Evolutionary conservation across 164 flowering plant species (phyloP).

Genomic region (Liriodendron chinense): DNA sequence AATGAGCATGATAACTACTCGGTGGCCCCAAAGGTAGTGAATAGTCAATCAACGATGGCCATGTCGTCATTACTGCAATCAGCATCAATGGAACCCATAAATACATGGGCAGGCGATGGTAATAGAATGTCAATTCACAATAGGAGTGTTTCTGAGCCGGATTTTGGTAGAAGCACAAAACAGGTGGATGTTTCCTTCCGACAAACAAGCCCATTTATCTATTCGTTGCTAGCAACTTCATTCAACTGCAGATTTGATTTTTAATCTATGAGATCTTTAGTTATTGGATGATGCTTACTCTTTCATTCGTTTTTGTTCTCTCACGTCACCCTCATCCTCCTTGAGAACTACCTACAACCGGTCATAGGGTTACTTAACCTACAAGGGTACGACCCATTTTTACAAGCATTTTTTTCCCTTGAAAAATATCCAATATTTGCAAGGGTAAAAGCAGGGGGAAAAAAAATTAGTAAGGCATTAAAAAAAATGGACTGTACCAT

Average conservation of each 20-base stretch:
- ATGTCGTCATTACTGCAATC: slow-evolving; percentile 77
- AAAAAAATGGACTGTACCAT: neutral
- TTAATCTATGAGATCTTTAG: neutral
- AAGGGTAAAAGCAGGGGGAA: too few species aligned
- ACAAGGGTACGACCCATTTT: neutral
- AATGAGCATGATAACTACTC: slow-evolving; percentile 42
- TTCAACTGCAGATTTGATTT: neutral
- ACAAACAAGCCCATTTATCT: neutral
- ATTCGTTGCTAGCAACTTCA: neutral
- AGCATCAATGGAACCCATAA: slow-evolving; percentile 82
- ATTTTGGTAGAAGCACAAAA: slow-evolving; percentile 71
- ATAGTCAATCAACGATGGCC: slow-evolving; percentile 78
- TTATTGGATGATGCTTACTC: neutral
- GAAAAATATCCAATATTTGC: too few species aligned
- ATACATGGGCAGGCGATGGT: slow-evolving; percentile 54
- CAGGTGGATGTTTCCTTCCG: slow-evolving; percentile 36
- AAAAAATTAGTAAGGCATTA: too few species aligned
- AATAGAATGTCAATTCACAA: slow-evolving; percentile 47
- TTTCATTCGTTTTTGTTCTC: neutral
- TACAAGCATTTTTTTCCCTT: too few species aligned
- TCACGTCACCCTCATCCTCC: neutral
- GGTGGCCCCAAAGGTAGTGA: slow-evolving; percentile 45
- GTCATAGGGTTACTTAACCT: neutral
- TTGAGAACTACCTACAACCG: neutral
- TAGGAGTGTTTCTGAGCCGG: slow-evolving; percentile 95